phyloP scores from a whole-genome alignment of 306 rosid species.

The Oxytropis ochrocephala region DNA sequence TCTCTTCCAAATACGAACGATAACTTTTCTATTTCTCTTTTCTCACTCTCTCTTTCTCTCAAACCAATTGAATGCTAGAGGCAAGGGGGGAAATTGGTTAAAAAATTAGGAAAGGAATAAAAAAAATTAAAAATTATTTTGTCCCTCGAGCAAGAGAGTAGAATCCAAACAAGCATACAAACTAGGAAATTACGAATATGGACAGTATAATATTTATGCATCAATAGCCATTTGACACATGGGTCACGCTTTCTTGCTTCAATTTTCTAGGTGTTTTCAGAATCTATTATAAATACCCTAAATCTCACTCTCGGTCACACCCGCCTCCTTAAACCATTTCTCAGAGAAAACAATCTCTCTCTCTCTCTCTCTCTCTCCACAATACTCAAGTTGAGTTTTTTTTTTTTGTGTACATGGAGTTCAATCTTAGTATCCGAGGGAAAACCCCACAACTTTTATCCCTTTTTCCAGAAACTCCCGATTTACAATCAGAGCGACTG shows the following conservation, averaged over 20 bases:
- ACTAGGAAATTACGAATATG: constrained; percentile 12
- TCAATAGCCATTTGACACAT: not conserved
- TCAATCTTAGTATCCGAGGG: not conserved
- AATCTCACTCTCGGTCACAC: constrained; percentile 6
- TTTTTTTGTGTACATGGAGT: constrained; percentile 44
- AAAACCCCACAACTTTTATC: not conserved
- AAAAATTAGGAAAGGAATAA: too few species aligned
- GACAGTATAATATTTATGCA: constrained; percentile 24
- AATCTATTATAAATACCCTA: not conserved
- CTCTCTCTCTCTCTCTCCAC: not conserved
- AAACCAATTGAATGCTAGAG: too few species aligned
- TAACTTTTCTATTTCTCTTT: too few species aligned
- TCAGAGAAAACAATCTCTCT: not conserved
- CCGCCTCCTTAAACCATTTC: not conserved
- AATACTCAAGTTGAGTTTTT: not conserved
- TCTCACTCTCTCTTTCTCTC: too few species aligned
- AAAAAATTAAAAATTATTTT: too few species aligned
- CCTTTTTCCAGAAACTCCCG: not conserved
- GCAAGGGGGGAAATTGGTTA: too few species aligned
- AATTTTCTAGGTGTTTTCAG: not conserved
- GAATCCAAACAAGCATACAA: constrained; percentile 38
- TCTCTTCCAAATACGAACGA: too few species aligned
- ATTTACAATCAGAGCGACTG: not conserved
- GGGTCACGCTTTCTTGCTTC: not conserved
- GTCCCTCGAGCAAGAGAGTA: not conserved